Evolutionary conservation across 1,139 yeast genomes (phyloP), one percentile per base, ranked within the genome.

Genomic region (Yarrowia galli): DNA sequence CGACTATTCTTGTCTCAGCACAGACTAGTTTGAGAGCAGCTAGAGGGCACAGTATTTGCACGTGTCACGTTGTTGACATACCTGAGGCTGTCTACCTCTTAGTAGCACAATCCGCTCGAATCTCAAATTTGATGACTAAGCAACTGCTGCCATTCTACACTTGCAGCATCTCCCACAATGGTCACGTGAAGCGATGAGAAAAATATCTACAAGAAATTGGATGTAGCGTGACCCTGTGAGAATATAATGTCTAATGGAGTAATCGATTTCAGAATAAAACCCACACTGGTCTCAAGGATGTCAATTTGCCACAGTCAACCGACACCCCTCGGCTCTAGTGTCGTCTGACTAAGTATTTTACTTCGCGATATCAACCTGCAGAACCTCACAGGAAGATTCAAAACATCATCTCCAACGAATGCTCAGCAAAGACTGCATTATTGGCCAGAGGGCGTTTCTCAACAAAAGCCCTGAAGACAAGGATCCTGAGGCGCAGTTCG

Each of bases 371-470:
- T 9, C 46, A 45, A 13, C n/a, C 56, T 15, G 38, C 56, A 32
- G n/a, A 4, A 15, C 25, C 15, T 2, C 15, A 20, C 49, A 22
- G n/a, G 51, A n/a, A 48, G 40, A 18, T 43, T 28, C 32, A 22
- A 28, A 28, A 28, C 5, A 28, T 20, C 38, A 56, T 36, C 49
- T 16, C 22, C 38, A 28, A 13, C 64, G 32, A 42, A 58, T 58
- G 64, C 64, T 58, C 64, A 58, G 64, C 42, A 28, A 58, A 15
- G 51, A 58, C 51, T 58, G 64, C 51, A 32, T 42, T 28, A 58
- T 58, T 15, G 64, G 64, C 49, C 64, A 58, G n/a, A 18, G 64
- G 40, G 64, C 64, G 12, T 58, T 58, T 40, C 32, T 58, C 32
- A 43, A 58, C 42, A 58, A 58, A 20, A 25, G n/a, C 28, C 28